Evolutionary conservation across 2,329 filamentous ascomycete genomes (phyloP).

Genomic region (Botryotinia convoluta): DNA sequence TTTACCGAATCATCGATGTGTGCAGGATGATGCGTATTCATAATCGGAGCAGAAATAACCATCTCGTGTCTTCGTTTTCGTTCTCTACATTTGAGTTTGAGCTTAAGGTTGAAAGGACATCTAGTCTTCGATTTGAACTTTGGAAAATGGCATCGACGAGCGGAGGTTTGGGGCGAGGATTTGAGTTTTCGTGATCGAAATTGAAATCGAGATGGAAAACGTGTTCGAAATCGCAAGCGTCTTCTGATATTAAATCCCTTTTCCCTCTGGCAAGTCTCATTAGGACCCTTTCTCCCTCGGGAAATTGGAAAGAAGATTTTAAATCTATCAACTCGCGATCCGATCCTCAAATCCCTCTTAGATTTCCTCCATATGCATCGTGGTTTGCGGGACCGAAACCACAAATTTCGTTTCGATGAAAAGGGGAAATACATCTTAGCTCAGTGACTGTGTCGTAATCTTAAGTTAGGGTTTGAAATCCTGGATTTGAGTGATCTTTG

Average conservation of each 20-base stretch:
- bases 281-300: neutral
- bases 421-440: neutral
- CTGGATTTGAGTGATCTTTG: too few relatives aligned
- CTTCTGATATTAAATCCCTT: neutral
- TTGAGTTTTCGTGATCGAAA: neutral
- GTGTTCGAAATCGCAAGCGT: neutral
- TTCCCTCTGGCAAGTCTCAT: accelerated
- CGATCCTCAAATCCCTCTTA: accelerated
- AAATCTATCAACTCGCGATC: accelerated
- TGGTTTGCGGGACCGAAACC: neutral
- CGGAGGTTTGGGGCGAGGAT: neutral
- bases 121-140: neutral
- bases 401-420: neutral
- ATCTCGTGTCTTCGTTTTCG: neutral
- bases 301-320: neutral
- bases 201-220: neutral
- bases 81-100: neutral
- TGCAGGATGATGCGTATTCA: neutral
- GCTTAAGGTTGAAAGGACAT: neutral
- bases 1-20: too few relatives aligned
- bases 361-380: neutral
- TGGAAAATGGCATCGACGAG: neutral
- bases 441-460: too few relatives aligned
- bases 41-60: neutral
- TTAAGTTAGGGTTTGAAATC: too few relatives aligned